Conservation (phyloP, 192 early-diverging fungal species). For the Coemansia sp. region DNA sequence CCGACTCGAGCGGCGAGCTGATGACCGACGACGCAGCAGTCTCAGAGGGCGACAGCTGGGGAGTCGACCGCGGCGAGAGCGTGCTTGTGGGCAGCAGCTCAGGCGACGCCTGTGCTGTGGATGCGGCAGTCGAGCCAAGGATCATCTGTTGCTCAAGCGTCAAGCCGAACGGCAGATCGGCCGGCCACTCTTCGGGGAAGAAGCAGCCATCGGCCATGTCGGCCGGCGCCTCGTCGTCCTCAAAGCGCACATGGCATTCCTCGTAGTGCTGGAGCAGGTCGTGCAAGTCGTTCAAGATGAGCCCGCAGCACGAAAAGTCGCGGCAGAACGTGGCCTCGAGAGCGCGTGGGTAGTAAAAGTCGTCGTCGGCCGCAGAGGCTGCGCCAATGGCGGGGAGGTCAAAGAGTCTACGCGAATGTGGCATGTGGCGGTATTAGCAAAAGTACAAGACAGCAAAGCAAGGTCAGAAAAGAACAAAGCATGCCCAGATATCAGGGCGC, state of each 20-base stretch:
- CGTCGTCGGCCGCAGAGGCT: slow-evolving; percentile 35
- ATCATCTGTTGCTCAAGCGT: slow-evolving; percentile 53
- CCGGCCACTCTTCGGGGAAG: slow-evolving; percentile 55
- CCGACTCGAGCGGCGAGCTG: slow-evolving; percentile 46
- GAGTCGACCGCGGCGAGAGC: slow-evolving; percentile 28
- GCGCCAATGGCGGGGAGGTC: slow-evolving; percentile 34
- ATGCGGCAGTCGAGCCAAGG: slow-evolving; percentile 31
- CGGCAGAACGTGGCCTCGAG: slow-evolving; percentile 91
- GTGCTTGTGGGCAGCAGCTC: slow-evolving; percentile 28
- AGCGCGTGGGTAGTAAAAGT: slow-evolving; percentile 63
- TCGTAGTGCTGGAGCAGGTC: slow-evolving; percentile 96
- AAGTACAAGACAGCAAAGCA: not conserved
- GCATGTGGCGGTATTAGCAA: slow-evolving; percentile 4
- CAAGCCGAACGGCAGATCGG: slow-evolving; percentile 45
- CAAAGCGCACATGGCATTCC: slow-evolving; percentile 87
- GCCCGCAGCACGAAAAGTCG: slow-evolving; percentile 94
- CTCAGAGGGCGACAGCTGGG: slow-evolving; percentile 34
- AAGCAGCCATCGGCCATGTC: slow-evolving; percentile 48
- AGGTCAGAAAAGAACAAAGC: slow-evolving; percentile 3
- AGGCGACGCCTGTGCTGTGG: slow-evolving; percentile 40
- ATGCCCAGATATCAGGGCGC: slow-evolving; percentile 12
- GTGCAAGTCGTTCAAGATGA: slow-evolving; percentile 84
- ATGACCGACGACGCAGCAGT: slow-evolving; percentile 47
- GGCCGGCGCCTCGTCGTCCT: slow-evolving; percentile 72
- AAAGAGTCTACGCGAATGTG: slow-evolving; percentile 28